These are phyloP conservation scores for Monosporascus sp. DNA, from an alignment of 2,329 filamentous ascomycete species.

Conservation along the genomic window DNA sequence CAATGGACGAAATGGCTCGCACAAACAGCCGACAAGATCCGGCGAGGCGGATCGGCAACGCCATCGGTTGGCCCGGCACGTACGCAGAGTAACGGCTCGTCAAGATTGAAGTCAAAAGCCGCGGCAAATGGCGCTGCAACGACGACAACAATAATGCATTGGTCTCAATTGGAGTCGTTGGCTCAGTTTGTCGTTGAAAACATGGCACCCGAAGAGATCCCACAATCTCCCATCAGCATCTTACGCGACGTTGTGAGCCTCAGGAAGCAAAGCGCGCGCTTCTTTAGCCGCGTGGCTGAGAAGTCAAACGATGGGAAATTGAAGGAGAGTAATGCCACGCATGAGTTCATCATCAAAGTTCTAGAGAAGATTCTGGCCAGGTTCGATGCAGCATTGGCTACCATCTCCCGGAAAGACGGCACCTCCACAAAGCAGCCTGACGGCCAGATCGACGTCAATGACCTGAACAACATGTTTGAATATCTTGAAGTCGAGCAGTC, in stretches of 20 bases:
- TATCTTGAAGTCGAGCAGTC: slow-evolving; percentile 18
- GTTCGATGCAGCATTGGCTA: slow-evolving; percentile 16
- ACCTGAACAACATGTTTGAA: slow-evolving; percentile 24
- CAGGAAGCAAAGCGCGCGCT: slow-evolving; percentile 22
- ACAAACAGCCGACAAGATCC: slow-evolving; percentile 8
- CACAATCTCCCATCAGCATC: slow-evolving; percentile 18
- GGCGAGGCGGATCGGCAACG: neutral
- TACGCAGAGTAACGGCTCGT: neutral
- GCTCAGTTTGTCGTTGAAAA: slow-evolving; percentile 16
- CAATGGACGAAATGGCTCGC: slow-evolving; percentile 12
- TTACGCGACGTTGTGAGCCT: slow-evolving; percentile 22
- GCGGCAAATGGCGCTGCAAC: neutral
- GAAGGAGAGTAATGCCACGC: slow-evolving; percentile 16
- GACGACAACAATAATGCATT: slow-evolving; percentile 1
- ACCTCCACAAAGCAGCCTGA: neutral
- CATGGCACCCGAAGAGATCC: slow-evolving; percentile 18
- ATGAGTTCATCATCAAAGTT: slow-evolving; percentile 23
- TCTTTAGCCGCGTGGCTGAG: slow-evolving; percentile 14
- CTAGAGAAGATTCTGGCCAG: slow-evolving; percentile 20
- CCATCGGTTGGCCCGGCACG: neutral
- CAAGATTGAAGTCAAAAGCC: neutral
- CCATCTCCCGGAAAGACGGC: slow-evolving; percentile 1
- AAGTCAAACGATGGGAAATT: slow-evolving; percentile 12
- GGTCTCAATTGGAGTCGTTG: slow-evolving; percentile 10
- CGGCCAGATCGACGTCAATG: slow-evolving; percentile 6